Evolutionary conservation across 208 protist species (phyloP), one percentile per base, ranked within the genome.

Genomic region (Leptomonas seymouri): DNA sequence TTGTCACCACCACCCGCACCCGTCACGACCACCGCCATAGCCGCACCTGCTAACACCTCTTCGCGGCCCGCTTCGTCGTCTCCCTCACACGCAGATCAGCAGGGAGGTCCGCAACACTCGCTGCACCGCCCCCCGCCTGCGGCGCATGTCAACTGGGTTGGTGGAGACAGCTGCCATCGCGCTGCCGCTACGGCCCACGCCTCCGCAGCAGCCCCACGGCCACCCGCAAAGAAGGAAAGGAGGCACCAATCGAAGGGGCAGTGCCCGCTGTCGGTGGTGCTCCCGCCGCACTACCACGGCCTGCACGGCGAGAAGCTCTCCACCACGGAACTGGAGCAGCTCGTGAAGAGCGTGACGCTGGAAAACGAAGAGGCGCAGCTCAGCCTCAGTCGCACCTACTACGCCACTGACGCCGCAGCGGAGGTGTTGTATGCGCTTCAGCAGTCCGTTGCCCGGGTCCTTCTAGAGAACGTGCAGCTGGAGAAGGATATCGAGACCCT

Each of bases 381-480:
- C 1, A 44, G 34, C 20, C 48, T 68, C 34, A 42, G 44, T 25
- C 20, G 23, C 21, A 84, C 51, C 55, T 74, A 71, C 64, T 34
- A 48, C 25, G 46, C 39, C 65, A 67, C 46, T 1, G 56, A 67
- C 25, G 46, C 31, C 8, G 54, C 84, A 5, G 80, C 76, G n/a
- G 59, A 42, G 41, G 66, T 72, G 42, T 71, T 91, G 27, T 76
- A 80, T 16, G 46, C 58, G 14, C 71, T 90, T 39, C 72, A 83
- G 54, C 78, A 68, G 59, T 63, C 62, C 5, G 73, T 82, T 0
- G 76, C 73, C 7, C 62, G 67, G 3, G 63, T 88, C 50, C 49
- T 89, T 45, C 30, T 84, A n/a, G 65, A 73, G 30, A 93, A 89
- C 54, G 71, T 87, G 23, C 69, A 61, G 44, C 78, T 93, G 23